Evolutionary conservation across 2,329 filamentous ascomycete genomes (phyloP).

Genomic region (Aspergillus sp.): DNA sequence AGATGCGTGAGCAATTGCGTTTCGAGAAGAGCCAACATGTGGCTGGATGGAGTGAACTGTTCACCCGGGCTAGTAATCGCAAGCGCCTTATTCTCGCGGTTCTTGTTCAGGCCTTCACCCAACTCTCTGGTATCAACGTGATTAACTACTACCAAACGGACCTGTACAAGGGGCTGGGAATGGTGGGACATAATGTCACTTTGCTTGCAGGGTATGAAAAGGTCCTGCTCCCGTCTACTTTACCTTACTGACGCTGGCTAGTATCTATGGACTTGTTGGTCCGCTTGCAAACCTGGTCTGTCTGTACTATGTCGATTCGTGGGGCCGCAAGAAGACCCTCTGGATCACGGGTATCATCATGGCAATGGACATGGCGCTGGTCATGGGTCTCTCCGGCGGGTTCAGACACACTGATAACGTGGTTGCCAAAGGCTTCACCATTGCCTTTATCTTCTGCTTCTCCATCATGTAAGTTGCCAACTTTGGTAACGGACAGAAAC

Average conservation of each 20-base stretch:
- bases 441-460: slow-evolving; percentile 8
- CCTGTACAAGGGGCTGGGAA: slow-evolving; percentile 7
- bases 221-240: background rate
- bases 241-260: background rate
- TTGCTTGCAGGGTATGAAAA: slow-evolving; percentile 6
- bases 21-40: slow-evolving; percentile 7
- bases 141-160: slow-evolving; percentile 11
- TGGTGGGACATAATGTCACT: slow-evolving; percentile 5
- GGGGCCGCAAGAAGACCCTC: slow-evolving; percentile 8
- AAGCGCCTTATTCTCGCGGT: slow-evolving; percentile 9
- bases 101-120: slow-evolving; percentile 8
- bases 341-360: slow-evolving; percentile 7
- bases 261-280: slow-evolving; percentile 7
- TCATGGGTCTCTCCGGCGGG: slow-evolving; percentile 8
- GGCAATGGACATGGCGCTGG: slow-evolving; percentile 5
- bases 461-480: slow-evolving; percentile 3
- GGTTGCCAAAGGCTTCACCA: slow-evolving; percentile 8
- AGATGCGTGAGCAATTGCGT: slow-evolving; percentile 9
- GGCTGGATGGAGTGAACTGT: slow-evolving; percentile 5
- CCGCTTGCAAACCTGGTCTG: slow-evolving; percentile 5
- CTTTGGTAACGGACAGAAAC: background rate
- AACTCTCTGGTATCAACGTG: slow-evolving; percentile 8
- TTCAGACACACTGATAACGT: slow-evolving; percentile 1
- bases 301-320: slow-evolving; percentile 7
- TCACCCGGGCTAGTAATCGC: slow-evolving; percentile 4